A percentile compares a stretch with the other conserved stretches of the same genome.
phyloP scores from a whole-genome alignment of 305 asterid species.

The Solanum hybrid region DNA sequence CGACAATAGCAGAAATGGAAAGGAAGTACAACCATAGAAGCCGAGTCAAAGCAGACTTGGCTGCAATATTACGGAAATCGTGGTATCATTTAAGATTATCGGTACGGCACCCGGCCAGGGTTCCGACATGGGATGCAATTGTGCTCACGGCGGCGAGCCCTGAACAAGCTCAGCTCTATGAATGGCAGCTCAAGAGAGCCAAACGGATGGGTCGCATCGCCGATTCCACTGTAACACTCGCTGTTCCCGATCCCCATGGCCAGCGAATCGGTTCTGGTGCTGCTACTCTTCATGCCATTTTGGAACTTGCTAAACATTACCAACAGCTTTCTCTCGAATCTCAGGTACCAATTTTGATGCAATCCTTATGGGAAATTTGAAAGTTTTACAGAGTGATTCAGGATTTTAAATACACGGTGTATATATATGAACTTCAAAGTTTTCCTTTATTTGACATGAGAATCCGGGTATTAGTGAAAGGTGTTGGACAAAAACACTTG shows the following conservation, averaged over 20 bases:
- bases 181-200: slow-evolving; percentile 84
- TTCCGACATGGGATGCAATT: slow-evolving; percentile 89
- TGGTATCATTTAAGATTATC: slow-evolving; percentile 90
- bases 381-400: background rate
- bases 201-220: slow-evolving; percentile 85
- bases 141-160: slow-evolving; percentile 93
- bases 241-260: slow-evolving; percentile 92
- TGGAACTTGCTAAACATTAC: slow-evolving; percentile 50
- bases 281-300: slow-evolving; percentile 80
- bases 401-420: background rate
- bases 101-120: slow-evolving; percentile 78
- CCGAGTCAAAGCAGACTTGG: slow-evolving; percentile 49
- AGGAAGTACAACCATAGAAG: background rate
- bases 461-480: background rate
- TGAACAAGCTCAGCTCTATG: slow-evolving; percentile 80
- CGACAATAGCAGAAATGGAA: background rate
- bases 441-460: background rate
- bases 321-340: slow-evolving; percentile 15
- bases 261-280: slow-evolving; percentile 98
- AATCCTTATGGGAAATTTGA: background rate
- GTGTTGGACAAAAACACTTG: background rate
- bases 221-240: slow-evolving; percentile 58
- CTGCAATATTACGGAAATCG: slow-evolving; percentile 57
- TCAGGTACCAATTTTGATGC: slow-evolving; percentile 11
- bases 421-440: background rate